Evolutionary conservation across 495 filamentous ascomycete species (phyloP).

Genomic region (Penicillium fimorum): DNA sequence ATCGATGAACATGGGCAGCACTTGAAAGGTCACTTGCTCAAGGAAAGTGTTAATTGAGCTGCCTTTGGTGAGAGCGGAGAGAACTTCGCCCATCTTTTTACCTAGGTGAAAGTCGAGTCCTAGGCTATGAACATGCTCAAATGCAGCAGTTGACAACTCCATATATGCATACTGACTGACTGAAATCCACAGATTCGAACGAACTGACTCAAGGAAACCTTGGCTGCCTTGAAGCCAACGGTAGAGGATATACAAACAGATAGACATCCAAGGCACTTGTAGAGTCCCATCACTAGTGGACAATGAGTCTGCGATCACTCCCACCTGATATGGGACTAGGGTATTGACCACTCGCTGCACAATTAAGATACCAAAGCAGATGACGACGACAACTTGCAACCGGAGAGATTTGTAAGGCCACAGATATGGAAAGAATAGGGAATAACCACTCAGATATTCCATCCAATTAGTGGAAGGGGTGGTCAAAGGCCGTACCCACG

Average conservation of each 20-base stretch:
- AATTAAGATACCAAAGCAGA: conserved; percentile 76
- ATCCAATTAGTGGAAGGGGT: conserved; percentile 6
- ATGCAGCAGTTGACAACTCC: conserved; percentile 76
- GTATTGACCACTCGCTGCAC: conserved; percentile 78
- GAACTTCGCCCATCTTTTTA: conserved; percentile 81
- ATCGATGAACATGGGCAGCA: conserved; percentile 80
- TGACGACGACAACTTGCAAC: conserved; percentile 71
- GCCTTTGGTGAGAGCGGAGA: conserved; percentile 81
- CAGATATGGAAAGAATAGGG: conserved; percentile 88
- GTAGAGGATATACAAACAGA: conserved; percentile 65
- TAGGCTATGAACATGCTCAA: conserved; percentile 81
- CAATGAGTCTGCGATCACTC: background rate
- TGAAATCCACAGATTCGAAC: conserved; percentile 75
- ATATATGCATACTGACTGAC: conserved; percentile 78
- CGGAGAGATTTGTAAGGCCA: conserved; percentile 77
- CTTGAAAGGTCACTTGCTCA: conserved; percentile 77
- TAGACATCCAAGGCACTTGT: conserved; percentile 43
- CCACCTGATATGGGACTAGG: conserved; percentile 67
- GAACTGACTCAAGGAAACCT: conserved; percentile 49
- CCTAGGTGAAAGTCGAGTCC: conserved; percentile 84
- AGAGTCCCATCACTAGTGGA: background rate
- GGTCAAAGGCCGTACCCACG: conserved; percentile 29
- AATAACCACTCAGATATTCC: conserved; percentile 62
- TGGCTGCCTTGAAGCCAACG: conserved; percentile 74
- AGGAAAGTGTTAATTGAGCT: conserved; percentile 81